These are phyloP conservation scores for Aethionema arabicum DNA, from an alignment of 345 rosid genomes.

Conservation along the genomic window DNA sequence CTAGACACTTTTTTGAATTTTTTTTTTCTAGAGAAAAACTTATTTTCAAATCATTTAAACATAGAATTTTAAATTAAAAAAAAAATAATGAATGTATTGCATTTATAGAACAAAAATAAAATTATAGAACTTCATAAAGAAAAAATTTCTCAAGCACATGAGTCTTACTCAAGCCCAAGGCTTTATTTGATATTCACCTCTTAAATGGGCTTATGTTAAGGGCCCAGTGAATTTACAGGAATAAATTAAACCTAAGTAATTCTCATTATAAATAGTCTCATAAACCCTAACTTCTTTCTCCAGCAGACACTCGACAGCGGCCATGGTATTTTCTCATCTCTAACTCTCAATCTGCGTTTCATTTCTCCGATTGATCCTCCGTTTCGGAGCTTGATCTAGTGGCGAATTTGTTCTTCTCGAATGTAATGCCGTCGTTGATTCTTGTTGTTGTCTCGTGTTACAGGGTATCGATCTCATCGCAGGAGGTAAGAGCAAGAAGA, in stretches of 20 bases:
- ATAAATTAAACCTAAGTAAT: slow-evolving; percentile 26
- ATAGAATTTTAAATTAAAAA: too few relatives aligned
- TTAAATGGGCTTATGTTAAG: slow-evolving; percentile 12
- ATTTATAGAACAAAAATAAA: too few relatives aligned
- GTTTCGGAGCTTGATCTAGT: slow-evolving; percentile 4
- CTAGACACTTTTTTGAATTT: too few relatives aligned
- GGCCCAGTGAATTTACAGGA: slow-evolving; percentile 10
- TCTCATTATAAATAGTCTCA: slow-evolving; percentile 6
- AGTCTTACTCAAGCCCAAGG: neutral
- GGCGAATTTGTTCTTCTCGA: neutral
- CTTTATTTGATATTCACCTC: neutral
- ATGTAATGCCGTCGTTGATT: neutral
- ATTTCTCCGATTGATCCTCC: neutral
- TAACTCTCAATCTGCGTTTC: neutral
- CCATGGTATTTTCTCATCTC: slow-evolving; percentile 42
- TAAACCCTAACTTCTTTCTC: slow-evolving; percentile 47
- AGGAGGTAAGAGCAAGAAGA: slow-evolving; percentile 94
- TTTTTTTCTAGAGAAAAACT: too few relatives aligned
- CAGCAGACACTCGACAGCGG: slow-evolving; percentile 24
- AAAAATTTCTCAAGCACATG: too few relatives aligned
- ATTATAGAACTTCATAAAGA: too few relatives aligned
- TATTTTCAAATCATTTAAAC: too few relatives aligned
- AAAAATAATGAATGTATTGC: too few relatives aligned
- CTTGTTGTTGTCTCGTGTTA: neutral
- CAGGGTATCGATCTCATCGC: slow-evolving; percentile 94